Conservation (phyloP, 108 stramenopile species). For the Pseudonitzschia multiseries region DNA sequence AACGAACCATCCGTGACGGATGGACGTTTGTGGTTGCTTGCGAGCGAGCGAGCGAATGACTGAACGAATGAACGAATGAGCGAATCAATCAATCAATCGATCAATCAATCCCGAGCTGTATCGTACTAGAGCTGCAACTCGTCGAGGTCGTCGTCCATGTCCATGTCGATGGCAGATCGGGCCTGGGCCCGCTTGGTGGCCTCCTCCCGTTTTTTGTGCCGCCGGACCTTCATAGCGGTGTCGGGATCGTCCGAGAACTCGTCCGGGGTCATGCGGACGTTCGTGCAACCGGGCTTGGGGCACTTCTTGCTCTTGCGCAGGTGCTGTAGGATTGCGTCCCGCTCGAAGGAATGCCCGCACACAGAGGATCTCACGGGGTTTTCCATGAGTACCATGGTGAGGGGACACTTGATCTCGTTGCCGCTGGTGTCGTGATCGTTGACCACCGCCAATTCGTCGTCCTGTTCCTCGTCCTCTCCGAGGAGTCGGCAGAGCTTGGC, state of each 20-base stretch:
- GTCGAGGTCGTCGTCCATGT: conserved; percentile 33
- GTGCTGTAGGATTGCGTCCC: conserved; percentile 47
- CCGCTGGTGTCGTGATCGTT: neutral
- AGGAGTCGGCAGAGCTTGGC: conserved; percentile 17
- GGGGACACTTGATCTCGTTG: conserved; percentile 55
- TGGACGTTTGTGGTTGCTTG: too few relatives aligned
- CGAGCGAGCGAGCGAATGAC: too few relatives aligned
- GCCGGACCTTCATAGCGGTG: conserved; percentile 52
- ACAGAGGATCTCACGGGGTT: conserved; percentile 66
- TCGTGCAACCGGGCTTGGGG: conserved; percentile 68
- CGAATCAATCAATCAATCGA: too few relatives aligned
- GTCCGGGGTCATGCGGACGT: conserved; percentile 26
- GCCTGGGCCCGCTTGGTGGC: conserved; percentile 16
- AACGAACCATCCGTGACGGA: too few relatives aligned
- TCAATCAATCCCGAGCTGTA: too few relatives aligned
- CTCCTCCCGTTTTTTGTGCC: conserved; percentile 47
- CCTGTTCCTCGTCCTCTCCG: conserved; percentile 33
- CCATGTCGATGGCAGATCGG: conserved; percentile 26
- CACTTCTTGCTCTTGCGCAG: conserved; percentile 31
- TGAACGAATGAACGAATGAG: too few relatives aligned
- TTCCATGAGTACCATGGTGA: conserved; percentile 54
- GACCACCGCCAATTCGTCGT: conserved; percentile 30
- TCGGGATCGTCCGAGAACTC: conserved; percentile 59
- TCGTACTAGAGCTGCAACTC: neutral
- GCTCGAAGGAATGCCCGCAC: conserved; percentile 63